Evolutionary conservation across 345 rosid genomes (phyloP).

Genomic region (Nephelium lappaceum): DNA sequence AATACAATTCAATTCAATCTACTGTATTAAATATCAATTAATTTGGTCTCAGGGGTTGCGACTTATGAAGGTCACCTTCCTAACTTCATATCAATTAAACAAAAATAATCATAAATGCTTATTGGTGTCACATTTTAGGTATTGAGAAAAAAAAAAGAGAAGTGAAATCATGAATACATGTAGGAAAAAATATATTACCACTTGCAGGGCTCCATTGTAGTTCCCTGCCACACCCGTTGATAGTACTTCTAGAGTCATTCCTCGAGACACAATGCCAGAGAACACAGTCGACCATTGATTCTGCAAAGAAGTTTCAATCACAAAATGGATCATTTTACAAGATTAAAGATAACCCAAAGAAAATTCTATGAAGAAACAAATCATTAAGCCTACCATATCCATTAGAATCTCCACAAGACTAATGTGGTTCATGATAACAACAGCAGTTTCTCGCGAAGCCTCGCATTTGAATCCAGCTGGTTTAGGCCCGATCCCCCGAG

Average conservation of each 20-base stretch:
- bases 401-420: slow-evolving; percentile 74
- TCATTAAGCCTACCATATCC: slow-evolving; percentile 56
- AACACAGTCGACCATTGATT: slow-evolving; percentile 79
- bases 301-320: slow-evolving; percentile 38
- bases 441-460: slow-evolving; percentile 67
- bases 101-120: no score
- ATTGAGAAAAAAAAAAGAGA: background rate
- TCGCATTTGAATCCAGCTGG: slow-evolving; percentile 69
- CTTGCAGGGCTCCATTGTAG: slow-evolving; percentile 75
- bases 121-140: background rate
- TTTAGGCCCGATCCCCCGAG: slow-evolving; percentile 64
- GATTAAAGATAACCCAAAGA: background rate
- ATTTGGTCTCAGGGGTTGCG: background rate
- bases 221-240: slow-evolving; percentile 69
- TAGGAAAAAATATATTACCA: slow-evolving; percentile 45
- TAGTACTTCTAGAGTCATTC: slow-evolving; percentile 63
- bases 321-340: background rate
- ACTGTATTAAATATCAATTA: background rate
- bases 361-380: background rate
- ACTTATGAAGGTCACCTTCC: background rate
- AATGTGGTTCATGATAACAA: slow-evolving; percentile 71
- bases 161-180: background rate
- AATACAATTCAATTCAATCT: background rate
- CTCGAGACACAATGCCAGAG: slow-evolving; percentile 68
- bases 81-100: background rate